Evolutionary conservation across 169 alveolate genomes (phyloP), one percentile per base, ranked within the genome.

Genomic region (Cyclospora cayetanensis): DNA sequence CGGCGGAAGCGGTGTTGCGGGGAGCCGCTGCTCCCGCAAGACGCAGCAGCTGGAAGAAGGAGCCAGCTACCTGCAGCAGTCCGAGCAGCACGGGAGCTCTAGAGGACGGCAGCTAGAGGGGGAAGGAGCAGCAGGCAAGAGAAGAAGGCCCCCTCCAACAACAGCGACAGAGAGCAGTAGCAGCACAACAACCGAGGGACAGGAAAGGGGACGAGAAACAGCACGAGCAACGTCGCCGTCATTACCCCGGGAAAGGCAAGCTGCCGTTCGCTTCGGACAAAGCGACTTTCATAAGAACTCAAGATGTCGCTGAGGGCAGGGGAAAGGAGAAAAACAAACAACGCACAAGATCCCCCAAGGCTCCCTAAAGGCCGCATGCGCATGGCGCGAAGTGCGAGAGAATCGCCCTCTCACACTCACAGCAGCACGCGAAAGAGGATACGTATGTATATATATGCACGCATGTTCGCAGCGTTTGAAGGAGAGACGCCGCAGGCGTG

Each of bases 21-120:
- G n/a, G 37, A 22, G 72, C 72, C 2, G 72, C 72, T 60, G 35
- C 31, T 18, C 35, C 9, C 80, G 50, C 80, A 11, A 68, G 12
- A 7, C 80, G 18, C 20, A 68, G 46, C 52, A 68, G n/a, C 2
- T 29, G 18, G 12, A 68, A 68, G n/a, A 68, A 27, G 35, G 72
- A 60, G 72, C 72, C 72, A 20, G 72, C 72, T 7, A 60, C 72
- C 72, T 60, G 72, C 29, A 60, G 72, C 72, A 60, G 72, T 34
- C 18, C 37, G 12, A 20, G 72, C 72, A 60, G 72, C 3, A 60
- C 22, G 7, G 55, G 22, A 46, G 55, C 55, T n/a, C n/a, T n/a
- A n/a, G n/a, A n/a, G n/a, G n/a, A n/a, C n/a, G n/a, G n/a, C n/a
- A n/a, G n/a, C n/a, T n/a, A n/a, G n/a, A n/a, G n/a, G n/a, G n/a